Conservation (phyloP, 1,139 yeast species). For the Suhomyces yuchorum region DNA sequence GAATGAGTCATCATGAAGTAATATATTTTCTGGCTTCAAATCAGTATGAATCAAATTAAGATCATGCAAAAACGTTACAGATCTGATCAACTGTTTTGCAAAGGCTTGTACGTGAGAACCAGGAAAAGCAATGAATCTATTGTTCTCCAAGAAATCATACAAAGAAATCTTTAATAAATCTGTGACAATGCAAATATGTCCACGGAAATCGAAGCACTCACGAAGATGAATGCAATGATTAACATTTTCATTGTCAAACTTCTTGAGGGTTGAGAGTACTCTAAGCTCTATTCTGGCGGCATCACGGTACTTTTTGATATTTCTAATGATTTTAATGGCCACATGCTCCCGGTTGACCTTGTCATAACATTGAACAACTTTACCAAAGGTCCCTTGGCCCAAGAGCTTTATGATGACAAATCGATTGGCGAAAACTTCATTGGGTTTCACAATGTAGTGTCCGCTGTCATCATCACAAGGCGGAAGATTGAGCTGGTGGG, state of each 20-base stretch:
- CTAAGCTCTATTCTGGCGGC: slow-evolving; percentile 85
- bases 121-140: slow-evolving; percentile 75
- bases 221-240: slow-evolving; percentile 76
- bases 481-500: slow-evolving; percentile 40
- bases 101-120: slow-evolving; percentile 86
- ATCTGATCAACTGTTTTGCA: slow-evolving; percentile 79
- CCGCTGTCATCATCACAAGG: slow-evolving; percentile 79
- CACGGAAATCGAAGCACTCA: slow-evolving; percentile 90
- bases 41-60: slow-evolving; percentile 92
- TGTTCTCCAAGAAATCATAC: slow-evolving; percentile 83
- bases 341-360: slow-evolving; percentile 60
- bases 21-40: slow-evolving; percentile 89
- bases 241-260: slow-evolving; percentile 69
- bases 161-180: slow-evolving; percentile 82
- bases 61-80: slow-evolving; percentile 89
- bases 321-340: slow-evolving; percentile 88
- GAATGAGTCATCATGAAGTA: slow-evolving; percentile 64
- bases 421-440: slow-evolving; percentile 65
- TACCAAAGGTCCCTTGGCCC: slow-evolving; percentile 98
- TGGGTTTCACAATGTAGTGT: slow-evolving; percentile 68
- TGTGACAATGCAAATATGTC: slow-evolving; percentile 93
- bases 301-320: slow-evolving; percentile 76
- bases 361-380: slow-evolving; percentile 78
- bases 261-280: slow-evolving; percentile 74
- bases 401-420: slow-evolving; percentile 65